A percentile compares a stretch with the other conserved stretches of the same genome.
These are phyloP conservation scores for Physaria fendleri DNA, from an alignment of 345 rosid genomes.

Conservation along the genomic window DNA sequence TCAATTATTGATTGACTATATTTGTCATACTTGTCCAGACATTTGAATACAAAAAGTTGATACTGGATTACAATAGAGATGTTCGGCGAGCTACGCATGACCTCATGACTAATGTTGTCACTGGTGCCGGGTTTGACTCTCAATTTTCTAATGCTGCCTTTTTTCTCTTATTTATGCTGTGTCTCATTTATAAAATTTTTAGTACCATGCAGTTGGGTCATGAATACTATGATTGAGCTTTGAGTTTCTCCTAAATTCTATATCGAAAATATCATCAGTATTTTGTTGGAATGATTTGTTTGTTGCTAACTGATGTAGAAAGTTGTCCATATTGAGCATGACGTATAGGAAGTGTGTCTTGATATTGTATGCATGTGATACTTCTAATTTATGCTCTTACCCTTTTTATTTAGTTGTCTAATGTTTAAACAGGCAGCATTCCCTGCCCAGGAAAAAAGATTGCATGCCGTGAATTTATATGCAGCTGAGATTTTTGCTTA, in stretches of 20 bases:
- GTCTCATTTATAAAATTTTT: conserved; percentile 5
- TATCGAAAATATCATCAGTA: neutral
- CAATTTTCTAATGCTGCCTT: neutral
- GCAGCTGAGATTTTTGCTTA: conserved; percentile 61
- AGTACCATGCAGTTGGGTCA: conserved; percentile 4
- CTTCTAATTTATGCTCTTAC: neutral
- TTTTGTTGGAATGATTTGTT: conserved; percentile 8
- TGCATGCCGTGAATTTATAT: conserved; percentile 78
- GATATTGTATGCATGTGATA: neutral
- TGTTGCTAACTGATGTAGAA: conserved; percentile 13
- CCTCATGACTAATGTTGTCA: conserved; percentile 69
- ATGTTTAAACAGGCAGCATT: conserved; percentile 73
- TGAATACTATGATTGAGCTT: conserved; percentile 3
- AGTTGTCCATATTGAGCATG: conserved; percentile 3
- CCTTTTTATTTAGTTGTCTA: conserved; percentile 16
- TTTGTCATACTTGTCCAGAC: conserved; percentile 37
- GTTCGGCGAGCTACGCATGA: conserved; percentile 93
- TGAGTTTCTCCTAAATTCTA: conserved; percentile 3
- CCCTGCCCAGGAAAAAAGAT: conserved; percentile 84
- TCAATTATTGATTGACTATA: neutral
- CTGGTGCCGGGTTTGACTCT: conserved; percentile 57
- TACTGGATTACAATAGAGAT: conserved; percentile 87
- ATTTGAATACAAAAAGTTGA: conserved; percentile 81
- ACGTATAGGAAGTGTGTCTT: neutral
- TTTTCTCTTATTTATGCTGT: neutral